Evolutionary conservation across 2,329 filamentous ascomycete species (phyloP).

Genomic region (Colletotrichum graminicola): DNA sequence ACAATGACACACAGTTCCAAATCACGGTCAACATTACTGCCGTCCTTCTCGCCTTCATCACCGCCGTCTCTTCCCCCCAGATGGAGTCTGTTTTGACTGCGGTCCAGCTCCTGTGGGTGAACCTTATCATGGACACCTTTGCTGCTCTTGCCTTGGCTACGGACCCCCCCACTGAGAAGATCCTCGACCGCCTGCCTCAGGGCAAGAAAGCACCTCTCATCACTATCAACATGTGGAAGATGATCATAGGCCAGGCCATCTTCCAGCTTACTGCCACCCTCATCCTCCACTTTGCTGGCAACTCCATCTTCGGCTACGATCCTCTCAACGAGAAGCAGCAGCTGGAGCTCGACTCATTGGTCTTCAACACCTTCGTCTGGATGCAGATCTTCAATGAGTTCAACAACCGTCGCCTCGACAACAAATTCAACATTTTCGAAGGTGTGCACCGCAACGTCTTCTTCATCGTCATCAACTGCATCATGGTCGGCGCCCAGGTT

Average conservation of each 20-base stretch:
- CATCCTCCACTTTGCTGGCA: conserved; percentile 71
- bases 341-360: conserved; percentile 66
- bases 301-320: conserved; percentile 65
- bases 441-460: conserved; percentile 68
- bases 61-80: conserved; percentile 67
- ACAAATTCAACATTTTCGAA: conserved; percentile 72
- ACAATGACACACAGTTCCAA: conserved; percentile 60
- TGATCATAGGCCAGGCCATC: conserved; percentile 72
- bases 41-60: conserved; percentile 73
- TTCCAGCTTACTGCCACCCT: conserved; percentile 72
- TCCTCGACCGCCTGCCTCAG: conserved; percentile 67
- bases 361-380: conserved; percentile 80
- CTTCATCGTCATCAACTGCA: conserved; percentile 67
- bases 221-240: conserved; percentile 77
- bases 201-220: conserved; percentile 79
- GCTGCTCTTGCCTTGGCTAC: conserved; percentile 75
- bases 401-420: conserved; percentile 74
- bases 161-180: conserved; percentile 68
- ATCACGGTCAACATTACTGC: conserved; percentile 80
- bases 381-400: conserved; percentile 80
- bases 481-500: conserved; percentile 70
- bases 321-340: conserved; percentile 54
- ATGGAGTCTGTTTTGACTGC: conserved; percentile 73
- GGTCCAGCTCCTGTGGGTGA: conserved; percentile 77
- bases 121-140: conserved; percentile 78